These are phyloP conservation scores for Pisolithus sp. DNA, from an alignment of 768 basidiomycete species.

Conservation along the genomic window DNA sequence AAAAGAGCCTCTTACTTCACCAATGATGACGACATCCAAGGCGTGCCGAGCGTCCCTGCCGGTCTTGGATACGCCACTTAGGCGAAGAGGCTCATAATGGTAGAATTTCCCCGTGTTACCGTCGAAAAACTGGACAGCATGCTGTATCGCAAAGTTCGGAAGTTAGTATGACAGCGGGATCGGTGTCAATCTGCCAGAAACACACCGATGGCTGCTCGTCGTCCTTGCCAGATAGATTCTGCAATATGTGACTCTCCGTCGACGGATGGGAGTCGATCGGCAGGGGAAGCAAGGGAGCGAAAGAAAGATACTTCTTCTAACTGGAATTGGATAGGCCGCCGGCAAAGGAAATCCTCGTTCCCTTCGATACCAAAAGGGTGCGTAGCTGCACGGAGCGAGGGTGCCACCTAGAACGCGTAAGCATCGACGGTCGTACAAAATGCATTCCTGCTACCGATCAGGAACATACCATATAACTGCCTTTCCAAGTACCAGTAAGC, in stretches of 20 bases:
- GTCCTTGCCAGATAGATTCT: constrained; percentile 14
- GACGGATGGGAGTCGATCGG: constrained; percentile 16
- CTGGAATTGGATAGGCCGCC: constrained; percentile 45
- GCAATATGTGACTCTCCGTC: constrained; percentile 20
- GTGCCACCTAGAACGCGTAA: constrained; percentile 20
- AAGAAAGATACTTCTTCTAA: constrained; percentile 41
- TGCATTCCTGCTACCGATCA: constrained; percentile 11
- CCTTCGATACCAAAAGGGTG: constrained; percentile 6
- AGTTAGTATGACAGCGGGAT: constrained; percentile 18
- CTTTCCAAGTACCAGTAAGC: constrained; percentile 56
- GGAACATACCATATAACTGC: constrained; percentile 46
- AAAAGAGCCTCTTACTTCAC: constrained; percentile 24
- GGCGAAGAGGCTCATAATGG: constrained; percentile 27
- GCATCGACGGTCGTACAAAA: constrained; percentile 11
- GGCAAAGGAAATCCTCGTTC: constrained; percentile 33
- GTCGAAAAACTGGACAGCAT: constrained; percentile 18
- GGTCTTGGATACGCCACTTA: constrained; percentile 21
- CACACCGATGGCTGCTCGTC: constrained; percentile 18
- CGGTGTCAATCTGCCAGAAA: constrained; percentile 1
- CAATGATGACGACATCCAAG: constrained; percentile 31
- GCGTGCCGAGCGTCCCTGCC: constrained; percentile 25
- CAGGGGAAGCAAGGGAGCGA: constrained; percentile 32
- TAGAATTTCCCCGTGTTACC: constrained; percentile 18
- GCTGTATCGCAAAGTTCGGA: constrained; percentile 10
- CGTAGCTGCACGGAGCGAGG: constrained; percentile 12